Evolutionary conservation across 495 filamentous ascomycete species (phyloP).

Genomic region (Tuber borchii): DNA sequence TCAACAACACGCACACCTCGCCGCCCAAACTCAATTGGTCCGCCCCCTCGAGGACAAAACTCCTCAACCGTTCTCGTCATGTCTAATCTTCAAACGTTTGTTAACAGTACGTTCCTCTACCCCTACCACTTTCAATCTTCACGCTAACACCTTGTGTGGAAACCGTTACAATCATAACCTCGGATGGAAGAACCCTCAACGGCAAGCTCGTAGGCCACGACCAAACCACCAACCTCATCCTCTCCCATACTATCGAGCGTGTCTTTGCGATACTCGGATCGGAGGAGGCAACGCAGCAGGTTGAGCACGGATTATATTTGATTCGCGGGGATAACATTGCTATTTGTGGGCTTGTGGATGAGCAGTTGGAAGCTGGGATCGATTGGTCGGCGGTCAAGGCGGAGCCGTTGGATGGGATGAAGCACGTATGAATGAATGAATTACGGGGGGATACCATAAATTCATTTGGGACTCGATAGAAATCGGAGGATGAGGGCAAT

Average conservation of each 20-base stretch:
- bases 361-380: conserved; percentile 76
- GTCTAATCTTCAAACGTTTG: conserved; percentile 58
- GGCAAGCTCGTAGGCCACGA: conserved; percentile 82
- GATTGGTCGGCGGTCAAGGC: conserved; percentile 88
- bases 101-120: conserved; percentile 53
- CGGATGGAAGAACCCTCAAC: conserved; percentile 81
- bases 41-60: background rate
- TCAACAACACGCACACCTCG: background rate
- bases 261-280: conserved; percentile 55
- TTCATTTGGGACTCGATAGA: background rate
- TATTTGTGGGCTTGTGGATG: conserved; percentile 83
- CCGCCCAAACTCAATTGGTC: background rate
- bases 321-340: conserved; percentile 93
- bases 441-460: conserved; percentile 4
- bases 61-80: conserved; percentile 43
- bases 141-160: conserved; percentile 51
- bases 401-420: conserved; percentile 72
- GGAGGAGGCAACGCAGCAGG: conserved; percentile 75
- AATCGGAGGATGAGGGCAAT: background rate
- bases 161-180: conserved; percentile 83
- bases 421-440: conserved; percentile 54
- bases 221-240: conserved; percentile 86
- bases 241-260: conserved; percentile 76
- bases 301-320: conserved; percentile 80
- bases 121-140: conserved; percentile 5